Evolutionary conservation across 192 early-diverging fungal species (phyloP).

Genomic region (Linnemannia exigua): DNA sequence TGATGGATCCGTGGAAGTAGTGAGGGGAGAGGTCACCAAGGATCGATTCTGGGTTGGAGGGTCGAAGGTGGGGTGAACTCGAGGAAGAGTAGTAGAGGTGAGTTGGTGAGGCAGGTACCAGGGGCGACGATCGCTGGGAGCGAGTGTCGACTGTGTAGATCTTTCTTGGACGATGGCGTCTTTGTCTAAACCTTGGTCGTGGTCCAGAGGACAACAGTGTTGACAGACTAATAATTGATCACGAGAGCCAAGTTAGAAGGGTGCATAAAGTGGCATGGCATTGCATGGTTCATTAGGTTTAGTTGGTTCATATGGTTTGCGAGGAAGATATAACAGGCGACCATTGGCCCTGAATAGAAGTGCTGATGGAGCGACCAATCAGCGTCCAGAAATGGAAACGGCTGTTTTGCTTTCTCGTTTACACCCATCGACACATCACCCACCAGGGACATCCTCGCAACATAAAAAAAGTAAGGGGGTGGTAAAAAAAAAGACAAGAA

Average conservation of each 20-base stretch:
- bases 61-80: constrained; percentile 40
- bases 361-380: constrained; percentile 3
- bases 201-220: constrained; percentile 49
- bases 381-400: not conserved
- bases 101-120: constrained; percentile 48
- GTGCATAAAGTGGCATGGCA: not conserved
- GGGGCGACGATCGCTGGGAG: constrained; percentile 46
- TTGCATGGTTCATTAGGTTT: not conserved
- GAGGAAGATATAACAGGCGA: not conserved
- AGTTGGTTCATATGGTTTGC: not conserved
- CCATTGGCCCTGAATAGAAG: not conserved
- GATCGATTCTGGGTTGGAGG: constrained; percentile 49
- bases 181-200: constrained; percentile 40
- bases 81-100: constrained; percentile 47
- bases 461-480: not conserved
- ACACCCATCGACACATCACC: not conserved
- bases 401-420: not conserved
- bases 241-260: not conserved
- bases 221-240: constrained; percentile 32
- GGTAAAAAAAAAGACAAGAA: not conserved
- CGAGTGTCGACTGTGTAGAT: constrained; percentile 54
- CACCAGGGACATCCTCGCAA: not conserved
- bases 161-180: constrained; percentile 42
- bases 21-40: constrained; percentile 50
- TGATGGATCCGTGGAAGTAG: constrained; percentile 46